phyloP scores from a whole-genome alignment of 768 basidiomycete species.

The Panaeolus papilionaceus region DNA sequence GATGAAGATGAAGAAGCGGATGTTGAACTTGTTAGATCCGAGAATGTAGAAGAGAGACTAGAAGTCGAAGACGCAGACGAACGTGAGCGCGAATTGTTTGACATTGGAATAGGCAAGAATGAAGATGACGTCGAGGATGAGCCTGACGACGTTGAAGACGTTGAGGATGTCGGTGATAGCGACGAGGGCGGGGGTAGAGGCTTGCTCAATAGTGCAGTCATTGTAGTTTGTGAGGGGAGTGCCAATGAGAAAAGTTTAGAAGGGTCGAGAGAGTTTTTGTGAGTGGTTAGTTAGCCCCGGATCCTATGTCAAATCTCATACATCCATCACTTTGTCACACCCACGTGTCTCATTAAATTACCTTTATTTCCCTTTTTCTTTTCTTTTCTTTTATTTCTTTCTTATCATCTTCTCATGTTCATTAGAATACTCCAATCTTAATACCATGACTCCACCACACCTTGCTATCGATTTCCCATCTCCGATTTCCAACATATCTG shows the following conservation, averaged over 20 bases:
- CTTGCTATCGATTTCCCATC: no score
- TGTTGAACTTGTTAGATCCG: constrained; percentile 28
- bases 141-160: background rate
- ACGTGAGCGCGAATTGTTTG: constrained; percentile 16
- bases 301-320: constrained; percentile 1
- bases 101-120: constrained; percentile 2
- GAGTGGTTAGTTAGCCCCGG: background rate
- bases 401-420: background rate
- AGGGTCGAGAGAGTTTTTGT: background rate
- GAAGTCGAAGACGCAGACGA: constrained; percentile 21
- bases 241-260: background rate
- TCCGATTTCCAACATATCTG: no score
- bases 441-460: no score
- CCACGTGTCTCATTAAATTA: constrained; percentile 7
- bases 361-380: no score
- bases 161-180: background rate
- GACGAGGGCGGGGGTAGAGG: background rate
- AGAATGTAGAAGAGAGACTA: constrained; percentile 20
- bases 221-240: background rate
- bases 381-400: background rate
- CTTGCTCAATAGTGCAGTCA: background rate
- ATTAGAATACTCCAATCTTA: no score
- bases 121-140: background rate
- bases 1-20: constrained; percentile 31
- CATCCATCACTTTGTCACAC: background rate